phyloP scores from a whole-genome alignment of 306 rosid species.

The Quercus glauca region DNA sequence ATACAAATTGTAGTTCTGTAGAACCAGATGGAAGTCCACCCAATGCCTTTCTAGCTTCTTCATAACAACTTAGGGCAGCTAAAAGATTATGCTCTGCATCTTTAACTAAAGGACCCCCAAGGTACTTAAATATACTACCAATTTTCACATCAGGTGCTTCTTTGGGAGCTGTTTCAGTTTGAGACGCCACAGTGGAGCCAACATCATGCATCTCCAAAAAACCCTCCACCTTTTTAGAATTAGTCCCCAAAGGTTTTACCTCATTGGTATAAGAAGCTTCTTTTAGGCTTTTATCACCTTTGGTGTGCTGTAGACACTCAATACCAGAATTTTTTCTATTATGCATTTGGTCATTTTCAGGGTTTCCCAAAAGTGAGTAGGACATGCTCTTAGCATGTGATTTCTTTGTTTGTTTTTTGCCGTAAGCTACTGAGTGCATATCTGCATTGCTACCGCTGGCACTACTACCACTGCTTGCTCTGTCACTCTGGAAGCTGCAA shows the following conservation, averaged over 20 bases:
- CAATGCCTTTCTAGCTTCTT: constrained; percentile 72
- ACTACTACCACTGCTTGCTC: constrained; percentile 94
- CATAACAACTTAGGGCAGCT: constrained; percentile 67
- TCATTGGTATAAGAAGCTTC: constrained; percentile 18
- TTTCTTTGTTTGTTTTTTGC: constrained; percentile 62
- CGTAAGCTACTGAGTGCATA: constrained; percentile 27
- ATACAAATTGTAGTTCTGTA: constrained; percentile 63
- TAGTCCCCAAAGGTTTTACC: constrained; percentile 32
- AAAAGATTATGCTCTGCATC: constrained; percentile 63
- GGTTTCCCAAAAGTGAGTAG: constrained; percentile 43
- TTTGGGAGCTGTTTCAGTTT: constrained; percentile 33
- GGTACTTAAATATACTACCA: constrained; percentile 91
- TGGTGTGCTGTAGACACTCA: constrained; percentile 29
- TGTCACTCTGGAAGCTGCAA: constrained; percentile 95
- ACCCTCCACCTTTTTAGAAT: constrained; percentile 31
- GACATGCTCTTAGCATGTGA: constrained; percentile 37
- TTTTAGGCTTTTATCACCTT: constrained; percentile 20
- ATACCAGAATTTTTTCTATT: constrained; percentile 28
- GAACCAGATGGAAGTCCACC: constrained; percentile 61
- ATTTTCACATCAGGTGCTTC: constrained; percentile 49
- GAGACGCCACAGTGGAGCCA: constrained; percentile 37
- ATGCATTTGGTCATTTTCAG: constrained; percentile 40
- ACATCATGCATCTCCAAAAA: constrained; percentile 24
- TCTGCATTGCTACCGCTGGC: constrained; percentile 76
- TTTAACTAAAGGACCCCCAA: constrained; percentile 56